Conservation (phyloP, 1,139 yeast genomes). For the Yamadazyma songkhlaensis region DNA sequence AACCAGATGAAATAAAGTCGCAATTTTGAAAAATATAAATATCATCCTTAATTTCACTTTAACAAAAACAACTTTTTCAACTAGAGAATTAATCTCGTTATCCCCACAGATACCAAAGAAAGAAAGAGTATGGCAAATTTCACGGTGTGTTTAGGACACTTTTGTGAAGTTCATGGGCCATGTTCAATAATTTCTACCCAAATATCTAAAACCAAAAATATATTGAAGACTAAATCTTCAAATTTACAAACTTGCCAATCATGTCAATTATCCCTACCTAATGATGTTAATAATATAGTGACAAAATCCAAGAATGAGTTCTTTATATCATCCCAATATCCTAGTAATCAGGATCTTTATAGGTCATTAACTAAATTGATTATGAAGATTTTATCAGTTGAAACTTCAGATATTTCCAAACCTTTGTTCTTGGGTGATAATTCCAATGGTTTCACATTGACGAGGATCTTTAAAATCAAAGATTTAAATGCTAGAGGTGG, state of each 20-base stretch:
- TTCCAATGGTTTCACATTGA: constrained; percentile 63
- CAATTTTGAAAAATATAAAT: too few relatives aligned
- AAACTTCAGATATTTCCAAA: constrained; percentile 59
- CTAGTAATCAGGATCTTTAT: constrained; percentile 51
- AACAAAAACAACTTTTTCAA: too few relatives aligned
- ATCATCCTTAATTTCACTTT: too few relatives aligned
- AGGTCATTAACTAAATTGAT: constrained; percentile 58
- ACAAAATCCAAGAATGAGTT: constrained; percentile 16
- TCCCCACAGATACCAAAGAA: not conserved
- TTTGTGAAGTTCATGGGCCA: constrained; percentile 88
- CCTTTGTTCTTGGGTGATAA: constrained; percentile 76
- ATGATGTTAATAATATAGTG: constrained; percentile 27
- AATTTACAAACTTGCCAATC: constrained; percentile 55
- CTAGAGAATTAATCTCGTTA: too few relatives aligned
- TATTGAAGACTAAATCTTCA: constrained; percentile 23
- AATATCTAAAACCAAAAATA: constrained; percentile 13
- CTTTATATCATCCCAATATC: constrained; percentile 59
- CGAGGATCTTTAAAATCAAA: constrained; percentile 61
- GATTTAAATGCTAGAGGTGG: constrained; percentile 78
- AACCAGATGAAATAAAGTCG: too few relatives aligned
- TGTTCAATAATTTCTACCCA: constrained; percentile 74
- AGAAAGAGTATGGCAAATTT: constrained; percentile 8
- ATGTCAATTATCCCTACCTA: constrained; percentile 52
- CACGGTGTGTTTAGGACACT: constrained; percentile 68
- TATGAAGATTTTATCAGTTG: constrained; percentile 69